Base-by-base conservation (phyloP, 768 basidiomycete genomes). In the Polyporus arcularius region DNA sequence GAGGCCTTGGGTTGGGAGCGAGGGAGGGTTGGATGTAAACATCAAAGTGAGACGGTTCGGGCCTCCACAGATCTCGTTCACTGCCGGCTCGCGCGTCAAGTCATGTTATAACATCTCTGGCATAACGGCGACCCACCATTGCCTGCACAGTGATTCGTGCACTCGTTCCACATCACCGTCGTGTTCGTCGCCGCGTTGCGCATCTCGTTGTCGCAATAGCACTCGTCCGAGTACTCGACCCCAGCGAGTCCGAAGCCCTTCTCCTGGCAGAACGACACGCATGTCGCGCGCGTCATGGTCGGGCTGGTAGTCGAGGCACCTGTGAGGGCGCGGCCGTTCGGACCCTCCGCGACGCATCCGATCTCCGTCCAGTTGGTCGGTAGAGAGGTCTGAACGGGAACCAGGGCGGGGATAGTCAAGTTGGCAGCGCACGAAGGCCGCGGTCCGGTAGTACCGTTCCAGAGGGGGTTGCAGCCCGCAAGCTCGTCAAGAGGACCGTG, bases 211-310 rank as follows among this genome's bases (percentile, higher is more conserved):
- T 67, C 68, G 65, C 70, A 70, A 62, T 62, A 69, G 59, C 62
- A 66, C 60, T 66, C 68, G 51, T 67, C 65, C 41, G 65, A 57
- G 61, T 67, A 72, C 60, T 72, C 71, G 49, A 68, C 60, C 38
- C 71, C 71, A 4, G 70, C 70, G 42, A 67, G 62, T 47, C 38
- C 60, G 66, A 65, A 72, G 38, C 66, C 66, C 58, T 65, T 61
- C 62, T 58, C 56, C 38, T 32, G 57, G 58, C 69, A 70, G 67
- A 62, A 68, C 32, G 55, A 59, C 30, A 65, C 67, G 48, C 69
- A 70, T 57, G 47, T 49, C 56, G 62, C 64, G 26, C 42, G 28
- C 6, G 69, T 68, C 69, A 70, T 70, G 58, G 58, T 62, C 28
- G 59, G 31, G 53, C 56, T 45, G 39, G 55, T 69, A 49, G 57